These are phyloP conservation scores for Rhizopogon roseolus DNA, from an alignment of 768 basidiomycete genomes.

Conservation along the genomic window DNA sequence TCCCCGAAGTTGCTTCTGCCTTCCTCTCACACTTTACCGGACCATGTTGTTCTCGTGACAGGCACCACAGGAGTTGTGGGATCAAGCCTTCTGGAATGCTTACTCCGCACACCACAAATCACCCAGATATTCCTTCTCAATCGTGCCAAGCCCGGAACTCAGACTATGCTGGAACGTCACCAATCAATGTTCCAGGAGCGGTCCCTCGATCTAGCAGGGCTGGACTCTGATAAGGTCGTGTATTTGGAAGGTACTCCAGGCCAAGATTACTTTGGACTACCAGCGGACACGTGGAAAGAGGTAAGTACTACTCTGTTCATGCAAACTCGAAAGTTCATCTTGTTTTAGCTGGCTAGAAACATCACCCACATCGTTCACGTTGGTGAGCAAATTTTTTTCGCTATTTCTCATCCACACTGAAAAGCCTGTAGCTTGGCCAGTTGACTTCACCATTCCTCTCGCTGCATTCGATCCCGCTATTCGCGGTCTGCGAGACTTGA, in stretches of 20 bases:
- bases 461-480: slow-evolving; percentile 24
- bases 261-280: background rate
- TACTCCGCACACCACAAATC: background rate
- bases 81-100: slow-evolving; percentile 9
- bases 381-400: background rate
- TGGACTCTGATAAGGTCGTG: slow-evolving; percentile 21
- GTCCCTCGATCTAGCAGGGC: slow-evolving; percentile 20
- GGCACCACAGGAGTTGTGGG: slow-evolving; percentile 28
- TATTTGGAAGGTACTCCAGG: slow-evolving; percentile 19
- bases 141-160: slow-evolving; percentile 5
- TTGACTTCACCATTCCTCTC: slow-evolving; percentile 34
- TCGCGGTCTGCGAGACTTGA: slow-evolving; percentile 24
- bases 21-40: background rate
- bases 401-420: background rate
- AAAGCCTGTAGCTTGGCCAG: slow-evolving; percentile 28
- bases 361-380: slow-evolving; percentile 3
- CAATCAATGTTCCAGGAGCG: slow-evolving; percentile 16
- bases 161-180: slow-evolving; percentile 18
- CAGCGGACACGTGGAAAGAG: background rate
- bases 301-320: background rate
- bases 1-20: background rate
- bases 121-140: slow-evolving; percentile 23
- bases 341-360: background rate
- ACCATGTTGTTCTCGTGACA: slow-evolving; percentile 21
- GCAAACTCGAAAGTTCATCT: background rate